Conservation (phyloP, 2,329 filamentous ascomycete species). For the Microascus cirrosus region DNA sequence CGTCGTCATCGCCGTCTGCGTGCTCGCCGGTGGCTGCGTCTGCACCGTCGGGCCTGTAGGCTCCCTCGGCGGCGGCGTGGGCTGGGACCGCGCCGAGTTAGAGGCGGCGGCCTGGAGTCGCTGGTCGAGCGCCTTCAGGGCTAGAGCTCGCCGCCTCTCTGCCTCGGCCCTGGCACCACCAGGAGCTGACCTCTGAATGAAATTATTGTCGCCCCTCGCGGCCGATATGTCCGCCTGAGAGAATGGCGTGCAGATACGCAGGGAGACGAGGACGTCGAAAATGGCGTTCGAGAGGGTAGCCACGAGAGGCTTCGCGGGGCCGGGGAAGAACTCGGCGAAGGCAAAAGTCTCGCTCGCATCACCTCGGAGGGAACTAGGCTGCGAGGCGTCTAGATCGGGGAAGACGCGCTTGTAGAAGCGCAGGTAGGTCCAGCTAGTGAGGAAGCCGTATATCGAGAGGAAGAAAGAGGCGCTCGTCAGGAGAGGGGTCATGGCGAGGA, state of each 20-base stretch:
- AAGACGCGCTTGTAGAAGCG: conserved; percentile 82
- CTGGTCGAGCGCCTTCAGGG: conserved; percentile 85
- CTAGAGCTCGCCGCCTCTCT: conserved; percentile 77
- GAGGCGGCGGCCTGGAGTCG: conserved; percentile 73
- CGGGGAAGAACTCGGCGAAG: conserved; percentile 92
- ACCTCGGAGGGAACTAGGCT: conserved; percentile 58
- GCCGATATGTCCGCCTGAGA: conserved; percentile 68
- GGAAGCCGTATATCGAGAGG: conserved; percentile 68
- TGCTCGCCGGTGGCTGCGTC: conserved; percentile 41
- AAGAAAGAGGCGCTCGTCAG: conserved; percentile 64
- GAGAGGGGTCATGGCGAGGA: conserved; percentile 45
- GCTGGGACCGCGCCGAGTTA: conserved; percentile 25
- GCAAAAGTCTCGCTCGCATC: conserved; percentile 95
- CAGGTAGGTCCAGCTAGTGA: conserved; percentile 89
- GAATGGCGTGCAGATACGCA: conserved; percentile 77
- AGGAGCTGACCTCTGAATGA: conserved; percentile 43
- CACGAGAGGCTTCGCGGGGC: conserved; percentile 67
- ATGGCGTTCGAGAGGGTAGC: conserved; percentile 62
- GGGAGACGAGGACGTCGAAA: conserved; percentile 62
- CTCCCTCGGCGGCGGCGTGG: conserved; percentile 18
- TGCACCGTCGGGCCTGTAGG: conserved; percentile 44
- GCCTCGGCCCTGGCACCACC: conserved; percentile 78
- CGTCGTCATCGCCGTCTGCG: conserved; percentile 47
- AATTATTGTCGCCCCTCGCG: conserved; percentile 55
- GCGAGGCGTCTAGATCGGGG: conserved; percentile 54